Evolutionary conservation across 257 asterid species (phyloP), one percentile per base, ranked within the genome.

Genomic region (Striga asiatica): DNA sequence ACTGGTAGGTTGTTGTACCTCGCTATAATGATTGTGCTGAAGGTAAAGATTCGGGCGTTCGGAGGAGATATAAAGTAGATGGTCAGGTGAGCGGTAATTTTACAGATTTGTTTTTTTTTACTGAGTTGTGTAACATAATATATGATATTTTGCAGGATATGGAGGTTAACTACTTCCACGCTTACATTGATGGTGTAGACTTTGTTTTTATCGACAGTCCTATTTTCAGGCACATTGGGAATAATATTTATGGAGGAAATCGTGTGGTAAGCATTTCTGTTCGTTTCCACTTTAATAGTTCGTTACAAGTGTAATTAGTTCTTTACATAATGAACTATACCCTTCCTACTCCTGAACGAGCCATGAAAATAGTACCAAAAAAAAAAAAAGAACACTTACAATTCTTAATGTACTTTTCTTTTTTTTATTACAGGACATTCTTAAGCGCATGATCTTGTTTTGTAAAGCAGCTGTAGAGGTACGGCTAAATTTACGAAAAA

Each of bases 401-500:
- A 28, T 60, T 45, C 41, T 59, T 43, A 3, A 2, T 41, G 7
- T 54, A 21, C 50, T 65, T 54, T 61, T 35, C 41, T 27, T 27
- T 43, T 17, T 42, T 24, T 34, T 70, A 21, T 58, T 72, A 72
- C 95, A 88, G 98, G 98, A 92, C 59, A 70, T 92, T 79, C 72
- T 92, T 54, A 92, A 82, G 71, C 97, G 97, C 71, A 87, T 92
- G 98, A 64, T 66, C 65, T 73, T 88, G 67, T 88, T 92, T 54
- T 92, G 98, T 81, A 92, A 84, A 88, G 94, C 93, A 49, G 94
- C 98, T 39, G 71, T 84, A 35, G 98, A 88, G 97, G 98, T 91
- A 84, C 62, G 67, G 39, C 52, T 43, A 43, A 22, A 54, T 66
- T 39, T 52, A 48, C 8, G 54, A 16, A 31, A 9, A 31, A 57